phyloP scores from a whole-genome alignment of 495 filamentous ascomycete species.

The Penicillium macrosclerotiorum region DNA sequence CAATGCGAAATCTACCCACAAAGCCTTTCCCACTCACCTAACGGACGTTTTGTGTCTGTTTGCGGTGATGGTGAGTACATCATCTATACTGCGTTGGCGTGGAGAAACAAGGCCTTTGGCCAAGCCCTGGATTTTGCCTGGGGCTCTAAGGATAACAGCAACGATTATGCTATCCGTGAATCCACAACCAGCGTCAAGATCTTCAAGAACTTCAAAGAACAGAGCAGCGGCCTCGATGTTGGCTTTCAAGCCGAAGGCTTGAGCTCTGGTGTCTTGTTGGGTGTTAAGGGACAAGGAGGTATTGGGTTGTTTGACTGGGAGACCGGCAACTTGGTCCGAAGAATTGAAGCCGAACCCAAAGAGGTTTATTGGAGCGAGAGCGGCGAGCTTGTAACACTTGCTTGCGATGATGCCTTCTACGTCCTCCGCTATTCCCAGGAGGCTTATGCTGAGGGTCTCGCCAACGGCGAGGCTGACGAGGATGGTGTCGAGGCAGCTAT shows the following conservation, averaged over 20 bases:
- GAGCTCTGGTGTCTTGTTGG: conserved; percentile 85
- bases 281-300: conserved; percentile 90
- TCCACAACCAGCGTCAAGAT: conserved; percentile 91
- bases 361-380: conserved; percentile 97
- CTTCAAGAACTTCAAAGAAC: conserved; percentile 97
- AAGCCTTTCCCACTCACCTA: conserved; percentile 90
- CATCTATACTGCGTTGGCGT: conserved; percentile 95
- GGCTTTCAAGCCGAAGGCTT: conserved; percentile 95
- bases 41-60: conserved; percentile 94
- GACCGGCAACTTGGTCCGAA: conserved; percentile 79
- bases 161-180: conserved; percentile 96
- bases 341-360: conserved; percentile 94
- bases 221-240: conserved; percentile 82
- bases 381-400: conserved; percentile 88
- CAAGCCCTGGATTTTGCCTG: conserved; percentile 94
- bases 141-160: conserved; percentile 97
- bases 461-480: conserved; percentile 80
- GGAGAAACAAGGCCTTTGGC: conserved; percentile 97
- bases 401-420: conserved; percentile 94
- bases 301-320: conserved; percentile 98
- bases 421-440: conserved; percentile 88
- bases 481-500: conserved; percentile 98
- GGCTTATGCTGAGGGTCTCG: conserved; percentile 76
- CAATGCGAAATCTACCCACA: conserved; percentile 97
- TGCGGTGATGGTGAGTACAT: conserved; percentile 98